Evolutionary conservation across 1,139 yeast species (phyloP), one percentile per base, ranked within the genome.

Genomic region (Nakaseomyces sp.): DNA sequence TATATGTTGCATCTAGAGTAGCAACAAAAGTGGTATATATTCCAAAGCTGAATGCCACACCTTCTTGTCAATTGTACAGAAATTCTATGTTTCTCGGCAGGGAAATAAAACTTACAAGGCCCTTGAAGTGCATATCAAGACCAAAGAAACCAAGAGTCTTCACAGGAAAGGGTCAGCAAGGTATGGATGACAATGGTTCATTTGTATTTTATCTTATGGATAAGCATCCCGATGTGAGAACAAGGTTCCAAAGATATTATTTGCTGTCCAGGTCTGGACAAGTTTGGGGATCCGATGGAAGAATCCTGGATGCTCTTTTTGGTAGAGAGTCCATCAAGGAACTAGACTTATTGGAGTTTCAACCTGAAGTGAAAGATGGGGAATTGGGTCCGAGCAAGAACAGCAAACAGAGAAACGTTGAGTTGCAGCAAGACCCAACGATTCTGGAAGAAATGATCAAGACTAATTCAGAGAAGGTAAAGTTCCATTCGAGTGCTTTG

Each of bases 101-200:
- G 35, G 51, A 47, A 13, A 43, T 52, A 13, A 43, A 40, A 9
- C 29, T 43, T 5, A 43, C 43, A 3, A 48, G 53, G 22, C 48
- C 54, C 2, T 32, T 60, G 33, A 38, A 45, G 16, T 43, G 49
- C 6, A 41, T 60, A n/a, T 47, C 40, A 10, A 55, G 56, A 38
- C 47, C 45, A 19, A 45, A 45, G 9, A 50, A 45, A 37, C 48
- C 53, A 10, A 48, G 51, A 24, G 55, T 58, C 4, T 60, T 49
- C 33, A 60, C 65, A 1, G 64, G 65, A 2, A 48, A 45, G 4
- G 65, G 65, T 7, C 22, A 42, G 1, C 61, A 58, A 39, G 63
- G 64, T n/a, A 50, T 58, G 15, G 64, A 58, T 13, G 63, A 60
- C 45, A 53, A 48, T 24, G 50, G 54, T 2, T 53, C 64, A 1